phyloP scores from a whole-genome alignment of 495 filamentous ascomycete genomes.

The Apodospora peruviana region DNA sequence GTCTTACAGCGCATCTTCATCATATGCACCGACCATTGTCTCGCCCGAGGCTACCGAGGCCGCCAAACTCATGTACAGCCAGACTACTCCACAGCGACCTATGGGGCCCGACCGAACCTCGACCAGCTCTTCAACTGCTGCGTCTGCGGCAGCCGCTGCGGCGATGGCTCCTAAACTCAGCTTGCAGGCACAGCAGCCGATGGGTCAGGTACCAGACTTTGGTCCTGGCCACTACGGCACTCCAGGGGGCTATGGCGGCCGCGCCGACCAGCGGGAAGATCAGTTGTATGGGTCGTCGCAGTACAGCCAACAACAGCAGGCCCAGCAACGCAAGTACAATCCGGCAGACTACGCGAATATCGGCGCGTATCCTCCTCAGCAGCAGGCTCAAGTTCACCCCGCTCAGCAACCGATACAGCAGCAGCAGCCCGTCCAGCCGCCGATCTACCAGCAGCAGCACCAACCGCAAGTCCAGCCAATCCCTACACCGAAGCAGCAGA shows the following conservation, averaged over 20 bases:
- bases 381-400: conserved; percentile 26
- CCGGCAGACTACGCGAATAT: conserved; percentile 67
- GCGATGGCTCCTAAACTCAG: conserved; percentile 34
- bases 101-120: conserved; percentile 36
- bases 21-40: conserved; percentile 29
- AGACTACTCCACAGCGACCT: conserved; percentile 40
- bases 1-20: conserved; percentile 13
- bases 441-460: conserved; percentile 16
- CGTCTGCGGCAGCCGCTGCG: conserved; percentile 42
- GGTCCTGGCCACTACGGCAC: conserved; percentile 33
- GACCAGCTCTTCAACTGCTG: conserved; percentile 30
- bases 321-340: conserved; percentile 59
- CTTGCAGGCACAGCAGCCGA: conserved; percentile 17
- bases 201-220: conserved; percentile 30
- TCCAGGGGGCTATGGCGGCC: conserved; percentile 31
- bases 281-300: conserved; percentile 43
- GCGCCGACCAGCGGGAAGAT: conserved; percentile 28
- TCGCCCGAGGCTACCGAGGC: conserved; percentile 46
- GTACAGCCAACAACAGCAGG: conserved; percentile 17
- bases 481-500: conserved; percentile 18
- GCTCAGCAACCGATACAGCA: conserved; percentile 24
- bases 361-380: conserved; percentile 40
- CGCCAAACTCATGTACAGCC: conserved; percentile 47
- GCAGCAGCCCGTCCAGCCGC: conserved; percentile 35
- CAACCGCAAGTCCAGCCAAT: conserved; percentile 16